Conservation (phyloP, 345 rosid species). For the Murraya paniculata region DNA sequence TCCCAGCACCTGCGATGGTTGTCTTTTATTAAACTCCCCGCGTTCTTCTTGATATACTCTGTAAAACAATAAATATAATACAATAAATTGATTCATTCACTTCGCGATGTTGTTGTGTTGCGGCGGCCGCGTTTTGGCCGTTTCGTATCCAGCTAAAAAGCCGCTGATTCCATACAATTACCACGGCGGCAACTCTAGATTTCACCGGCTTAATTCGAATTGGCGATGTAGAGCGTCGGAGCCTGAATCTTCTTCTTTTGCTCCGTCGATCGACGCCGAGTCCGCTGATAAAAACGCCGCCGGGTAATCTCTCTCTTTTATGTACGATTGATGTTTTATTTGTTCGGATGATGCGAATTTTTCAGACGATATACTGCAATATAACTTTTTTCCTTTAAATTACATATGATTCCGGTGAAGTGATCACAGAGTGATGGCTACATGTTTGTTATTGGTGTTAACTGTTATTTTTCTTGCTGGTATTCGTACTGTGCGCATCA, state of each 20-base stretch:
- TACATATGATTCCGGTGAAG: neutral
- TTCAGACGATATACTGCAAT: too few relatives aligned
- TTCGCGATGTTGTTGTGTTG: constrained; percentile 30
- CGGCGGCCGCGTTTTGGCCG: constrained; percentile 54
- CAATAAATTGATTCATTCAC: too few relatives aligned
- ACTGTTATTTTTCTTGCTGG: neutral
- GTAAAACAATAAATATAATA: too few relatives aligned
- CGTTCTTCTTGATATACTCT: too few relatives aligned
- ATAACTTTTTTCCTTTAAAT: neutral
- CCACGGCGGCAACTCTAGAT: constrained; percentile 13
- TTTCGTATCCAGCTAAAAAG: constrained; percentile 39
- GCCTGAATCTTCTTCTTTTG: constrained; percentile 47
- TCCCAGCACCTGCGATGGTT: too few relatives aligned
- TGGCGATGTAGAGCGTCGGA: constrained; percentile 61
- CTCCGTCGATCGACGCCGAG: constrained; percentile 54
- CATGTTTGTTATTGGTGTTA: neutral
- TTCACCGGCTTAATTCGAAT: constrained; percentile 29
- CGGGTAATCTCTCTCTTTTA: constrained; percentile 30
- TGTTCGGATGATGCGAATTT: neutral
- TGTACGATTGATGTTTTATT: neutral
- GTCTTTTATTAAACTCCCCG: too few relatives aligned
- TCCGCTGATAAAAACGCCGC: constrained; percentile 49
- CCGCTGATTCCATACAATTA: constrained; percentile 24
- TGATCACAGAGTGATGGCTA: neutral
- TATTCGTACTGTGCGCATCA: neutral